Conservation (phyloP, 805 yeast genomes). For the Candida oleophila region DNA sequence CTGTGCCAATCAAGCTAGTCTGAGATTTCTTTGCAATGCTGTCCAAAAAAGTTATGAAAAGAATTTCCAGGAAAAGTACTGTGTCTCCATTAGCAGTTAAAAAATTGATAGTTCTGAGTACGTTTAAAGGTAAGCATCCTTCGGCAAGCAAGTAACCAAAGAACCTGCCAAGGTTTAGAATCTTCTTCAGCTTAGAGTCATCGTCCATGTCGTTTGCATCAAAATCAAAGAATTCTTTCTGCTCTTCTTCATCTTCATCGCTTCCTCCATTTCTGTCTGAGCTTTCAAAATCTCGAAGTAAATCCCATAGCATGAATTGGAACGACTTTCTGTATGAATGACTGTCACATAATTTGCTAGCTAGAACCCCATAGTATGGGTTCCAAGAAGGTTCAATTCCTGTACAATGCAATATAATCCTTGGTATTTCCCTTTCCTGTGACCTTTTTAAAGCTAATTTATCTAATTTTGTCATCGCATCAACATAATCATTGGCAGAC, state of each 20-base stretch:
- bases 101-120: conserved; percentile 72
- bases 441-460: conserved; percentile 73
- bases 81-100: conserved; percentile 65
- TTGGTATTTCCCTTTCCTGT: conserved; percentile 86
- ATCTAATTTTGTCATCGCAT: conserved; percentile 79
- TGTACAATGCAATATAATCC: conserved; percentile 82
- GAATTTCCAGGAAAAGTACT: conserved; percentile 67
- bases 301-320: conserved; percentile 90
- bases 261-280: conserved; percentile 25
- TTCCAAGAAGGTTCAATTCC: conserved; percentile 80
- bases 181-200: conserved; percentile 53
- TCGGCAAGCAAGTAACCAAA: conserved; percentile 76
- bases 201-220: conserved; percentile 45
- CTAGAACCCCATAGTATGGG: conserved; percentile 84
- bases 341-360: conserved; percentile 70
- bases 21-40: conserved; percentile 64
- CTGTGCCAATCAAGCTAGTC: conserved; percentile 43
- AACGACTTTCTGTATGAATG: conserved; percentile 79
- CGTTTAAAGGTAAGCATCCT: conserved; percentile 69
- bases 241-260: conserved; percentile 43
- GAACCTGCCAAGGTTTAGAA: conserved; percentile 75
- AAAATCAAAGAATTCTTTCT: conserved; percentile 37
- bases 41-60: conserved; percentile 67
- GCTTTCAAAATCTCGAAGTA: conserved; percentile 64
- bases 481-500: conserved; percentile 92